A percentile compares a stretch with the other conserved stretches of the same genome.
These are phyloP conservation scores for Aphanocladium album DNA, from an alignment of 2,329 filamentous ascomycete genomes.

Conservation along the genomic window DNA sequence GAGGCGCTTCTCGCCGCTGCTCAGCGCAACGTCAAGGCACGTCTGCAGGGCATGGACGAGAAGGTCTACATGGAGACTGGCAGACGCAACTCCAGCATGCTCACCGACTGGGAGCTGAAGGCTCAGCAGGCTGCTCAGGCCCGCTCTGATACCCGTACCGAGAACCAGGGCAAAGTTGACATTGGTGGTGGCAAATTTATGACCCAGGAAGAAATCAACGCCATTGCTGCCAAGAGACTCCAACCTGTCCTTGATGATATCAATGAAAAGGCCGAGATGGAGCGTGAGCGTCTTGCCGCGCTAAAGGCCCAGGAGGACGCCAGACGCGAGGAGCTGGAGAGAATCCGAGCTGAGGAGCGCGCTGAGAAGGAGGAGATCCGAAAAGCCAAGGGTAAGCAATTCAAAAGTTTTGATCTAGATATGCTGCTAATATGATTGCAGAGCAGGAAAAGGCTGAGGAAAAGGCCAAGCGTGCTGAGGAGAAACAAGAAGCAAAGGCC, in stretches of 20 bases:
- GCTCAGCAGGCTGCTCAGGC: conserved; percentile 64
- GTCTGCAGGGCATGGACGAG: conserved; percentile 76
- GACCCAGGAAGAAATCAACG: conserved; percentile 71
- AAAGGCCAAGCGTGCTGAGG: conserved; percentile 25
- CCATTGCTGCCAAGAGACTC: conserved; percentile 69
- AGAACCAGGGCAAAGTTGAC: conserved; percentile 53
- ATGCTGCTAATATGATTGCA: conserved; percentile 18
- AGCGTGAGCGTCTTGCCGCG: conserved; percentile 63
- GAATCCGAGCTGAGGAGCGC: conserved; percentile 44
- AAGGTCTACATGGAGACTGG: conserved; percentile 73
- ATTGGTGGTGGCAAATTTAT: conserved; percentile 80
- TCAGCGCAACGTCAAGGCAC: conserved; percentile 77
- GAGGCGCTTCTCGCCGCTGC: conserved; percentile 71
- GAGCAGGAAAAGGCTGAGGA: conserved; percentile 38
- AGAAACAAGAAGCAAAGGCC: conserved; percentile 28
- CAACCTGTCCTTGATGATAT: conserved; percentile 85
- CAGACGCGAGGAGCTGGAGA: conserved; percentile 46
- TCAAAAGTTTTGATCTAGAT: not conserved
- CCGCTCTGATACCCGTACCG: conserved; percentile 56
- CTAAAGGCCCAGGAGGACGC: conserved; percentile 56
- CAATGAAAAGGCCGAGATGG: conserved; percentile 67
- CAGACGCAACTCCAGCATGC: conserved; percentile 61
- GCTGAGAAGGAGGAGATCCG: conserved; percentile 50
- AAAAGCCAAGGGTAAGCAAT: conserved; percentile 53
- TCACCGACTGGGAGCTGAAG: conserved; percentile 74